Evolutionary conservation across 176 grass and related monocot species (phyloP).

Genomic region (Avena sativa): DNA sequence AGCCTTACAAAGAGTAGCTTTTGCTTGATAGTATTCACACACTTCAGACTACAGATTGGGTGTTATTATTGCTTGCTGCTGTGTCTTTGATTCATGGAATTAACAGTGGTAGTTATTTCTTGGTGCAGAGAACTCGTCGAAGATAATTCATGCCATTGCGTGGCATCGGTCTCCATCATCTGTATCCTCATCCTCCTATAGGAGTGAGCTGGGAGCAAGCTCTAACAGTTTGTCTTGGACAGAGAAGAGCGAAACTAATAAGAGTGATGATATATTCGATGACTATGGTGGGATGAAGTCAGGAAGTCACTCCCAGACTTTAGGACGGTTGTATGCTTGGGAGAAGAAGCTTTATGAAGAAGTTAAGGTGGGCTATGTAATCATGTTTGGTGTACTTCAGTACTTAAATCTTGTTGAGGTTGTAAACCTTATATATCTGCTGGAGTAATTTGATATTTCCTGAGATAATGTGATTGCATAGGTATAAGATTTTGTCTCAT

Average conservation of each 20-base stretch:
- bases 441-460: not conserved
- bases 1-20: slow-evolving; percentile 5
- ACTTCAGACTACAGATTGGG: not conserved
- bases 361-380: slow-evolving; percentile 74
- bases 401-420: not conserved
- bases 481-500: not conserved
- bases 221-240: slow-evolving; percentile 75
- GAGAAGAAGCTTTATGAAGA: slow-evolving; percentile 98
- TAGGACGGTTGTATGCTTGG: slow-evolving; percentile 89
- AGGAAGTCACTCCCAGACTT: slow-evolving; percentile 90
- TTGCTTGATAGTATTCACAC: slow-evolving; percentile 17
- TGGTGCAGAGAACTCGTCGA: slow-evolving; percentile 83
- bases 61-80: not conserved
- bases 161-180: slow-evolving; percentile 93
- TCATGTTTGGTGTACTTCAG: not conserved
- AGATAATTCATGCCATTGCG: slow-evolving; percentile 82
- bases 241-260: slow-evolving; percentile 72
- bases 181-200: slow-evolving; percentile 73
- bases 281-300: slow-evolving; percentile 83
- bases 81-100: slow-evolving; percentile 5
- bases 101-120: slow-evolving; percentile 22
- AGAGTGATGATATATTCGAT: slow-evolving; percentile 77
- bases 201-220: slow-evolving; percentile 65
- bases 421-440: not conserved
- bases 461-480: not conserved